These are phyloP conservation scores for Simplicillium aogashimaense DNA, from an alignment of 2,329 filamentous ascomycete species.

Conservation along the genomic window DNA sequence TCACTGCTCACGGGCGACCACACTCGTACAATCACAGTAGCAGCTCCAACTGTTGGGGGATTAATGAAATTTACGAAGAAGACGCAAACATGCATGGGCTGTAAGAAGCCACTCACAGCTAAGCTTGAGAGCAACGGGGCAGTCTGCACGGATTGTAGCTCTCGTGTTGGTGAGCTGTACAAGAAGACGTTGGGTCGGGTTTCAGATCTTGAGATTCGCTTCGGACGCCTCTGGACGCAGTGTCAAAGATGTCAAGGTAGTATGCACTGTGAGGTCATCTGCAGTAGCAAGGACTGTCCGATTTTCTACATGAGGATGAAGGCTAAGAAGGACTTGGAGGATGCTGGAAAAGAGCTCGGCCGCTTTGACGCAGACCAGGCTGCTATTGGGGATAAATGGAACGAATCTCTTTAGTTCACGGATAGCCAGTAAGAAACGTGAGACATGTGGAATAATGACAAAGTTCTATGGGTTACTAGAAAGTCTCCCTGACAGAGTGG, in stretches of 20 bases:
- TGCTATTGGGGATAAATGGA: conserved; percentile 52
- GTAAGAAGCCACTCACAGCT: conserved; percentile 85
- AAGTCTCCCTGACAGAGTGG: too few relatives aligned
- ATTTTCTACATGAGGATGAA: conserved; percentile 99
- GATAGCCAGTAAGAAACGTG: too few relatives aligned
- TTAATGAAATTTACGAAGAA: conserved; percentile 99
- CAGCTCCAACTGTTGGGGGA: conserved; percentile 81
- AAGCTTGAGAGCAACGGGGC: conserved; percentile 75
- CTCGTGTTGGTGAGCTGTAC: conserved; percentile 84
- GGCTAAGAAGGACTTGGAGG: conserved; percentile 97
- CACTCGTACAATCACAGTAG: conserved; percentile 87
- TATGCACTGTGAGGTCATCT: conserved; percentile 97
- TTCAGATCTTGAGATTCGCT: conserved; percentile 85
- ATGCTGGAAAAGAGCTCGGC: conserved; percentile 79
- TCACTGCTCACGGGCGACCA: conserved; percentile 86
- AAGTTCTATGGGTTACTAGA: too few relatives aligned
- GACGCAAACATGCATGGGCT: conserved; percentile 96
- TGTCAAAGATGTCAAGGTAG: conserved; percentile 96
- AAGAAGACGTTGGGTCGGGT: conserved; percentile 81
- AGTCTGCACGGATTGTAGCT: conserved; percentile 77
- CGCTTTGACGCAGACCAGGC: conserved; percentile 83
- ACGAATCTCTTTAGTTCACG: too few relatives aligned
- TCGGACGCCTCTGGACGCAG: conserved; percentile 92
- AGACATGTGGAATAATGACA: too few relatives aligned
- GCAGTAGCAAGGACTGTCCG: conserved; percentile 89